Conservation (phyloP, 2,329 filamentous ascomycete genomes). For the Colletotrichum paranaense region DNA sequence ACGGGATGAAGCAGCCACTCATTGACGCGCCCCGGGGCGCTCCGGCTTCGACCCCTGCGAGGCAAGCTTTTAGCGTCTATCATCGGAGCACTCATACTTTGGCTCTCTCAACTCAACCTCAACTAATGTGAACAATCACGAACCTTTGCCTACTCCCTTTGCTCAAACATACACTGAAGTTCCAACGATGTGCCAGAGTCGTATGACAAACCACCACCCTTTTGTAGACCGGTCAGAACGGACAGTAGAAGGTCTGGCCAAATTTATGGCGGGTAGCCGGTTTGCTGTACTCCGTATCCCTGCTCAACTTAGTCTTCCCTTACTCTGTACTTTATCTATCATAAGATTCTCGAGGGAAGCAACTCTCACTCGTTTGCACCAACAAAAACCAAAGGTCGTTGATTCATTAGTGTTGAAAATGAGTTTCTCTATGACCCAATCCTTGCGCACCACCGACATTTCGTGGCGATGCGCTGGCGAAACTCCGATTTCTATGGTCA, state of each 20-base stretch:
- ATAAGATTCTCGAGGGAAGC: neutral
- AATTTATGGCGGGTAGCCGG: neutral
- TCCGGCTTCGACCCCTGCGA: neutral
- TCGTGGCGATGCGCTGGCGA: neutral
- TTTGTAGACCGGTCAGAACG: neutral
- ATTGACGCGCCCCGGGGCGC: constrained; percentile 4
- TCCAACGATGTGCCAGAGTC: neutral
- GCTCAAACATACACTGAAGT: neutral
- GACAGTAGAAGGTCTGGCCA: neutral
- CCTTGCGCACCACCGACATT: neutral
- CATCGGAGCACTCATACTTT: neutral
- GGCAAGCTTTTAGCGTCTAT: neutral
- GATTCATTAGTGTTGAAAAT: neutral
- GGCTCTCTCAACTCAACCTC: neutral
- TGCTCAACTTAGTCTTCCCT: neutral
- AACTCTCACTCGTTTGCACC: neutral
- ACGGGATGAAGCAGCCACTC: neutral
- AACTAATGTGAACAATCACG: neutral
- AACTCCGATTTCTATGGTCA: neutral
- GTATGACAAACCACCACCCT: neutral
- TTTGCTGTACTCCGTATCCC: neutral
- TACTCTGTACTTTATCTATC: neutral
- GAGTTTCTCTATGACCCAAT: neutral
- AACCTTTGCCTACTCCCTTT: neutral
- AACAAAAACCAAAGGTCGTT: neutral